Conservation (phyloP, 2,329 filamentous ascomycete genomes). For the Aquanectria penicillioides region DNA sequence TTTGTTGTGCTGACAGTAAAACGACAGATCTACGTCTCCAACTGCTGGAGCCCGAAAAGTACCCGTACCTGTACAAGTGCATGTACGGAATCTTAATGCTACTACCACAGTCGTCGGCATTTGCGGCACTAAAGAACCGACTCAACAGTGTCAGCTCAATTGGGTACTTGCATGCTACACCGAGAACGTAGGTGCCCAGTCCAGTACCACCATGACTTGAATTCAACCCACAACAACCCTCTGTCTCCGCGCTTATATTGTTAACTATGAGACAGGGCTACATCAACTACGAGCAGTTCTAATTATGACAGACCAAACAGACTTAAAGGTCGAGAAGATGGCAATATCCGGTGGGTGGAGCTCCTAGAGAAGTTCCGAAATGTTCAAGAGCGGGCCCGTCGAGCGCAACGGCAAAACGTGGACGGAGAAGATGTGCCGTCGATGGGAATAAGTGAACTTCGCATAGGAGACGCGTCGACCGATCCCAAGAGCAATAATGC, state of each 20-base stretch:
- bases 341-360: slow-evolving; percentile 89
- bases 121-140: slow-evolving; percentile 94
- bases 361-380: slow-evolving; percentile 93
- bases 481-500: slow-evolving; percentile 55
- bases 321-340: slow-evolving; percentile 84
- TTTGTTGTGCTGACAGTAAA: neutral
- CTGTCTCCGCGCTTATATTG: neutral
- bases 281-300: slow-evolving; percentile 60
- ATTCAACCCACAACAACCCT: neutral
- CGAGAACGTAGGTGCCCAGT: slow-evolving; percentile 76
- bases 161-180: slow-evolving; percentile 88
- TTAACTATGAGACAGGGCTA: slow-evolving; percentile 48
- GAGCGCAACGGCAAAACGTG: slow-evolving; percentile 69
- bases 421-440: slow-evolving; percentile 60
- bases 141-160: slow-evolving; percentile 98
- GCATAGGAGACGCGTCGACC: slow-evolving; percentile 53
- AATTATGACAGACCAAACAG: slow-evolving; percentile 79
- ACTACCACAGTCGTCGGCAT: slow-evolving; percentile 96
- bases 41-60: slow-evolving; percentile 92
- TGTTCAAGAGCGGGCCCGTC: slow-evolving; percentile 86
- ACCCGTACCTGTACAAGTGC: slow-evolving; percentile 96
- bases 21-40: slow-evolving; percentile 86
- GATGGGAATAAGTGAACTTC: slow-evolving; percentile 55
- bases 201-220: too few species aligned
- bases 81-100: slow-evolving; percentile 98